Percentiles rank a stretch among this genome's conserved stretches.
phyloP scores from a whole-genome alignment of 345 rosid species.

The Abelmoschus esculentus region DNA sequence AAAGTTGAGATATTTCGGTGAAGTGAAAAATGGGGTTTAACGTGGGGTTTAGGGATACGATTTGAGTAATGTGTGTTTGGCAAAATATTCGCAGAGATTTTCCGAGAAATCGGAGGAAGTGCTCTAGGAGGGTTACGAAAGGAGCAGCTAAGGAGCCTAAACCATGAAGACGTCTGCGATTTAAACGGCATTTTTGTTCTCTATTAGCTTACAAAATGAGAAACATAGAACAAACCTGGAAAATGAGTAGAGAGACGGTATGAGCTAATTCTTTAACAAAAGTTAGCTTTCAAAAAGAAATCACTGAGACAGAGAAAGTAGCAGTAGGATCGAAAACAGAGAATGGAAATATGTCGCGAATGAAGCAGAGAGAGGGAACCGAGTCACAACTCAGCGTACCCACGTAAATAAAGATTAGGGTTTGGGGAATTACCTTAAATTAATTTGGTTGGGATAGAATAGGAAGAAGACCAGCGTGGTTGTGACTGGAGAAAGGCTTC shows the following conservation, averaged over 20 bases:
- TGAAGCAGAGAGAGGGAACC: too few species aligned
- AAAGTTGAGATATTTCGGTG: conserved; percentile 16
- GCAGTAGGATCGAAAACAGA: too few species aligned
- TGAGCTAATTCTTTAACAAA: too few species aligned
- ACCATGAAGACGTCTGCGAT: conserved; percentile 31
- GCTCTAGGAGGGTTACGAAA: conserved; percentile 6
- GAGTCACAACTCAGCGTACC: too few species aligned
- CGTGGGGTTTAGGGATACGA: conserved; percentile 8
- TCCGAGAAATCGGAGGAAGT: neutral
- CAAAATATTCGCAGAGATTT: neutral
- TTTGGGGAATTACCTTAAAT: neutral
- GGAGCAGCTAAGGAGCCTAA: conserved; percentile 33
- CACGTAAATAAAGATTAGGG: neutral
- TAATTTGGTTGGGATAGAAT: neutral
- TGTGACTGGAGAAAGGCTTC: neutral
- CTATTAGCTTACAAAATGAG: conserved; percentile 22
- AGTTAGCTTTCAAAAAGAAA: too few species aligned
- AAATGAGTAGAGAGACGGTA: neutral
- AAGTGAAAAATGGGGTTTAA: conserved; percentile 14
- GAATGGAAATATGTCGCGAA: too few species aligned
- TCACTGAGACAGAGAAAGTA: too few species aligned
- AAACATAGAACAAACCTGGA: conserved; percentile 1
- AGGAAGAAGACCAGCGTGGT: neutral
- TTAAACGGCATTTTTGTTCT: conserved; percentile 21
- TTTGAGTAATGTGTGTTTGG: neutral